These are phyloP conservation scores for Nitzschia sp. DNA, from an alignment of 108 stramenopile species.

Conservation along the genomic window DNA sequence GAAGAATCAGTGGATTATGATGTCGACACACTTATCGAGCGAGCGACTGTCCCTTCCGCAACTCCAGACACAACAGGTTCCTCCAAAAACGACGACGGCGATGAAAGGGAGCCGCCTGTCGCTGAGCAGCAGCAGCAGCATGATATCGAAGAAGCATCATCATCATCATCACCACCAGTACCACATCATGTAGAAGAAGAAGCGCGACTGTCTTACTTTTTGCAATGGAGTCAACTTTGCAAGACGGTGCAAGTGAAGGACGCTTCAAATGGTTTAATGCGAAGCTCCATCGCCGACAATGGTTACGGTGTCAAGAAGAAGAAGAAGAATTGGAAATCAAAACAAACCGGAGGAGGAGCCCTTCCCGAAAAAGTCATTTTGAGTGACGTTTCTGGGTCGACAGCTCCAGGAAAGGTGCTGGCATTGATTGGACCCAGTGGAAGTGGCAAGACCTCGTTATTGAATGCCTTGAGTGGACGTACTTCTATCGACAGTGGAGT, in stretches of 20 bases:
- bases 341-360: no score
- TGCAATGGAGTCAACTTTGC: conserved; percentile 36
- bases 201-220: neutral
- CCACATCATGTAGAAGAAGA: no score
- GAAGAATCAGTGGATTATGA: no score
- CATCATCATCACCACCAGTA: no score
- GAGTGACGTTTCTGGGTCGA: conserved; percentile 51
- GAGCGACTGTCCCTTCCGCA: no score
- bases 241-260: conserved; percentile 38
- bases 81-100: no score
- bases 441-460: conserved; percentile 53
- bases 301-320: neutral
- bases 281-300: conserved; percentile 33
- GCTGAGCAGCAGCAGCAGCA: no score
- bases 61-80: no score
- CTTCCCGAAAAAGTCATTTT: conserved; percentile 56
- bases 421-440: conserved; percentile 70
- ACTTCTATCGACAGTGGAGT: conserved; percentile 37
- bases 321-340: no score
- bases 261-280: conserved; percentile 16
- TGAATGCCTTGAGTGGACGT: conserved; percentile 56
- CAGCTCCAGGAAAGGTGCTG: conserved; percentile 50
- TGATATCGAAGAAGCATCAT: no score
- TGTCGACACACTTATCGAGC: no score
- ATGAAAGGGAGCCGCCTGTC: no score